A percentile compares a stretch with the other conserved stretches of the same genome.
Conservation (phyloP, 331 rosid genomes). For the Acacia pycnantha region DNA sequence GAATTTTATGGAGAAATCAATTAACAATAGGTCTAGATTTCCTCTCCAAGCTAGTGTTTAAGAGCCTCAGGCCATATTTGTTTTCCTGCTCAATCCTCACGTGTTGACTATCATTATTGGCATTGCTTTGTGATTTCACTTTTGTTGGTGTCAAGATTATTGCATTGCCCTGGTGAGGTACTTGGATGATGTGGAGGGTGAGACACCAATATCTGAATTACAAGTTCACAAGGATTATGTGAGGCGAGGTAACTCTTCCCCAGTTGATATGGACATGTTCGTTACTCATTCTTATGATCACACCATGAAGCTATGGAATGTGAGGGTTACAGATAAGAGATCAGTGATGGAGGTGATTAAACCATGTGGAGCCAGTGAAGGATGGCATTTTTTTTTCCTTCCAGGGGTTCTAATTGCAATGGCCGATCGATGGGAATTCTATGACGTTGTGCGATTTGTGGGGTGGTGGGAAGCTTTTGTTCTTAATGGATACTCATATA, state of each 20-base stretch:
- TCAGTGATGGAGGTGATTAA: constrained; percentile 30
- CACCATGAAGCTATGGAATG: constrained; percentile 77
- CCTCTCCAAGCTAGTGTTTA: too few relatives aligned
- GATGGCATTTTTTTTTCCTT: constrained; percentile 71
- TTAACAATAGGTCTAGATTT: too few relatives aligned
- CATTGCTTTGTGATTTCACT: too few relatives aligned
- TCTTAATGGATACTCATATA: constrained; percentile 47
- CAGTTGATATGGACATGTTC: constrained; percentile 53
- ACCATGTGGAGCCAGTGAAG: constrained; percentile 80
- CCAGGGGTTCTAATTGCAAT: constrained; percentile 72
- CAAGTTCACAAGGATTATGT: constrained; percentile 80
- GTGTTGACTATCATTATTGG: too few relatives aligned
- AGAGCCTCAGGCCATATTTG: too few relatives aligned
- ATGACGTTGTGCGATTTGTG: constrained; percentile 68
- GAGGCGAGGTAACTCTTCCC: constrained; percentile 84
- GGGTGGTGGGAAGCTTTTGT: constrained; percentile 57
- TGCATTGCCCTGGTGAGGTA: constrained; percentile 47
- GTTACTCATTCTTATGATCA: constrained; percentile 87
- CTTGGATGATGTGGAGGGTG: constrained; percentile 80
- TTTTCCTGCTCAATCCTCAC: too few relatives aligned
- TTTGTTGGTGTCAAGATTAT: too few relatives aligned
- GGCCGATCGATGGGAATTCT: constrained; percentile 60
- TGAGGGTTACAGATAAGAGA: constrained; percentile 52
- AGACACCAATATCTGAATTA: constrained; percentile 38
- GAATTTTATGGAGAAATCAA: too few relatives aligned